phyloP scores from a whole-genome alignment of 1,284 basidiomycete species.

The Pseudozyma flocculosa region DNA sequence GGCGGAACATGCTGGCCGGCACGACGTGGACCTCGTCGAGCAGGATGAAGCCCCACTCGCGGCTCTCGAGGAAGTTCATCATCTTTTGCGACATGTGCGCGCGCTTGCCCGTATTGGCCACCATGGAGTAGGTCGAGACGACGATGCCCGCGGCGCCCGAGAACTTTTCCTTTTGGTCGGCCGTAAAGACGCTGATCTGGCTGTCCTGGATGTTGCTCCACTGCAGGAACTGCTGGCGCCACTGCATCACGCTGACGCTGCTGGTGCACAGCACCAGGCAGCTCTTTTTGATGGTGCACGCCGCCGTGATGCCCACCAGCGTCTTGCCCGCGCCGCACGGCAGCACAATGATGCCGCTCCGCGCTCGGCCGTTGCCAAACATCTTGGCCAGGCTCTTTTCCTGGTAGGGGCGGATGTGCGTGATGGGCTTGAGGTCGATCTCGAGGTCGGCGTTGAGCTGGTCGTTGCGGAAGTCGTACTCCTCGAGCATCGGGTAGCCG shows the following conservation, averaged over 20 bases:
- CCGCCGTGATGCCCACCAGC: constrained; percentile 96
- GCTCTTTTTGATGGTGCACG: constrained; percentile 98
- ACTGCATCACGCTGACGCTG: constrained; percentile 57
- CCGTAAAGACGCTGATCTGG: constrained; percentile 56
- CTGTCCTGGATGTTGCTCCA: constrained; percentile 58
- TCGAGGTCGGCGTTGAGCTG: constrained; percentile 55
- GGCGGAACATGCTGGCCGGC: constrained; percentile 57
- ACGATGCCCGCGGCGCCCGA: constrained; percentile 56
- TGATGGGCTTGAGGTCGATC: constrained; percentile 57
- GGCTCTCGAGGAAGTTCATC: constrained; percentile 58
- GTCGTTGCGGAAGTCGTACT: constrained; percentile 58
- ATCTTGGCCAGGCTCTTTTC: constrained; percentile 58
- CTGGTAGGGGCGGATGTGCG: constrained; percentile 57
- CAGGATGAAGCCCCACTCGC: constrained; percentile 58
- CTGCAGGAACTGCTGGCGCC: constrained; percentile 56
- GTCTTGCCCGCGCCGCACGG: constrained; percentile 99
- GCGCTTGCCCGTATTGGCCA: constrained; percentile 57
- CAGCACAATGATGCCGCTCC: constrained; percentile 93
- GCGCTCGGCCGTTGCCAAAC: constrained; percentile 57
- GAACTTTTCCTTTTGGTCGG: constrained; percentile 57
- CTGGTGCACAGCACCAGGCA: constrained; percentile 86
- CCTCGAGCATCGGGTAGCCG: constrained; percentile 56
- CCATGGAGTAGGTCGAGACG: constrained; percentile 58
- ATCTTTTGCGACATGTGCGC: constrained; percentile 58
- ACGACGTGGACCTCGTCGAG: constrained; percentile 58